Base-by-base conservation (phyloP, 805 yeast genomes). In the Starmerella vitae region DNA sequence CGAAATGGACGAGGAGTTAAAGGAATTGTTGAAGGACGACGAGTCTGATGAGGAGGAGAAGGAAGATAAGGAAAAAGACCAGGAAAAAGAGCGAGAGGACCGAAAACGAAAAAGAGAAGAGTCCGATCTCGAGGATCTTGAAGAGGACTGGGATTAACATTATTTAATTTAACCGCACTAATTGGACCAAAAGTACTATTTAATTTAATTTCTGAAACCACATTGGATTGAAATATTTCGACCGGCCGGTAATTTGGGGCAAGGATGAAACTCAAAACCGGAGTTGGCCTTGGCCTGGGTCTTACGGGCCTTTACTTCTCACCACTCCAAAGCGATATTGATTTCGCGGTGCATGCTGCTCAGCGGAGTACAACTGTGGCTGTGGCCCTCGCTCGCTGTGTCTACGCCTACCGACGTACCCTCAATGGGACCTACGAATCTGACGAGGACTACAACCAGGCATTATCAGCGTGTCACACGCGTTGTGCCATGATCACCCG, bases 401-500 rank as follows among this genome's bases (percentile, higher is more conserved):
- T 88, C 49, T 65, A 67, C 44, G 63, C 76, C 25, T 91, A 91
- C 59, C 66, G 76, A 36, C 66, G 64, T 37, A 67, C 74, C 0
- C 63, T 86, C 20, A 66, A 63, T 15, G 55, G 50, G 14, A 58
- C 61, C 5, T 76, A 66, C 42, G 63, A 54, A 2, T 50, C 61
- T 9, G 59, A 55, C 2, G 76, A 71, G 4, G 72, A 63, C 2
- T 68, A 77, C 33, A 50, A 57, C 2, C 48, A 53, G 3, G 88
- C 77, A 1, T 58, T 88, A 36, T 59, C 70, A 5, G 58, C 65
- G 30, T 80, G 94, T 31, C 97, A 91, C 56, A 57, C 64, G 42
- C 63, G 64, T 40, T 85, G 94, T 34, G 96, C 98, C 0, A 54
- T 64, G 9, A 74, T 85, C 38, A 83, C 98, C 0, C 64, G 83